A percentile compares a stretch with the other conserved stretches of the same genome.
These are phyloP conservation scores for Curvularia verruculosa DNA, from an alignment of 2,329 filamentous ascomycete genomes.

Conservation along the genomic window DNA sequence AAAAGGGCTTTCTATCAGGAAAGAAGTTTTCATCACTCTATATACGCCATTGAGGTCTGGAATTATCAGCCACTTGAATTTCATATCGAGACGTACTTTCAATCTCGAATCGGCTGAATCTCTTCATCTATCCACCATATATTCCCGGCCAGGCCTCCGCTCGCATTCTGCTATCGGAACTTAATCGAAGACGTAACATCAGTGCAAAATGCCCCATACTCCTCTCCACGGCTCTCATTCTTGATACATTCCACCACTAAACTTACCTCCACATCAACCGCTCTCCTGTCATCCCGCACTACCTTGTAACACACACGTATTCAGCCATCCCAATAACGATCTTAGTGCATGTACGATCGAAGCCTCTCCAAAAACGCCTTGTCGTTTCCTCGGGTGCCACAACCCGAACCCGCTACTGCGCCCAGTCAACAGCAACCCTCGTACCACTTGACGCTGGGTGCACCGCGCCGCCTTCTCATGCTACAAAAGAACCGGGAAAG, in stretches of 20 bases:
- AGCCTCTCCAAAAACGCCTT: not conserved
- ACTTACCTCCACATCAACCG: not conserved
- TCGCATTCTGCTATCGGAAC: not conserved
- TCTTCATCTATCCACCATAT: not conserved
- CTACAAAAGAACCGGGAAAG: not conserved
- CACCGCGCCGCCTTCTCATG: not conserved
- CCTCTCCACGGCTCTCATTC: not conserved
- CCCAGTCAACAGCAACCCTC: not conserved
- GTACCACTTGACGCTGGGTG: not conserved
- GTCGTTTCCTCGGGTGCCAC: not conserved
- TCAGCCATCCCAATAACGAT: not conserved
- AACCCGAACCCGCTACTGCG: not conserved
- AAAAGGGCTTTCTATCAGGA: not conserved
- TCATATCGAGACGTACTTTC: not conserved
- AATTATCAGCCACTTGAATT: not conserved
- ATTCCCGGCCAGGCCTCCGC: not conserved
- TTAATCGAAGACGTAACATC: not conserved
- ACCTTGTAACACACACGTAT: not conserved
- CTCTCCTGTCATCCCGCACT: not conserved
- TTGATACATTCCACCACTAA: not conserved
- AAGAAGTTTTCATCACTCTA: not conserved
- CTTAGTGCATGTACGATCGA: not conserved
- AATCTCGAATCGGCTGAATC: not conserved
- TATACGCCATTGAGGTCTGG: not conserved
- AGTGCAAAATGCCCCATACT: not conserved